Evolutionary conservation across 306 rosid genomes (phyloP).

Genomic region (Aeschynomene evenia): DNA sequence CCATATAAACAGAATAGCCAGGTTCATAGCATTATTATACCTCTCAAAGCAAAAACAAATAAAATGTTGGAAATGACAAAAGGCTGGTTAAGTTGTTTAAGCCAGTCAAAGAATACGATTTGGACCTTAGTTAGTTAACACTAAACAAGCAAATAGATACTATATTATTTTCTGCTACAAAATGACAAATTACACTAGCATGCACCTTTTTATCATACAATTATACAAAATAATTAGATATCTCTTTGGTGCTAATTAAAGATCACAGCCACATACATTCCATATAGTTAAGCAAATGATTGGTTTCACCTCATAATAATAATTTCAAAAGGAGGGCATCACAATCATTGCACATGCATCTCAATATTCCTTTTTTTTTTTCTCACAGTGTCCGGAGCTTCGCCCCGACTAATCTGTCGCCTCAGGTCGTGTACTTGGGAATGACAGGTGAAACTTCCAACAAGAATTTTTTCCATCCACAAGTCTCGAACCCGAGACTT

Average conservation of each 20-base stretch:
- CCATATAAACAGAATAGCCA: not conserved
- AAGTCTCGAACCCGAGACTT: no score
- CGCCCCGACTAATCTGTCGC: no score
- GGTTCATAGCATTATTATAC: not conserved
- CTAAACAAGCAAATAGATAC: slow-evolving; percentile 29
- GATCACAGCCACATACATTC: slow-evolving; percentile 51
- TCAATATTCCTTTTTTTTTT: slow-evolving; percentile 74
- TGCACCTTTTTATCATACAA: slow-evolving; percentile 16
- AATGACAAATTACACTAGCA: slow-evolving; percentile 43
- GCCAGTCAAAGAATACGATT: slow-evolving; percentile 29
- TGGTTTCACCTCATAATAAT: slow-evolving; percentile 42
- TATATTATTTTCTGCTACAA: slow-evolving; percentile 28
- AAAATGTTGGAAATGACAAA: not conserved
- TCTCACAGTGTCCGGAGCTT: no score
- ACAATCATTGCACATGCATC: slow-evolving; percentile 92
- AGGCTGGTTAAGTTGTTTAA: slow-evolving; percentile 16
- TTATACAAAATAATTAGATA: slow-evolving; percentile 16
- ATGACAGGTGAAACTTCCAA: no score
- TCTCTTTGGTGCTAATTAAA: slow-evolving; percentile 26
- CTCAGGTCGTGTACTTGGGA: no score
- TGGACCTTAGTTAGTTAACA: not conserved
- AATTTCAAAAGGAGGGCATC: slow-evolving; percentile 38
- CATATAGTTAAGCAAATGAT: slow-evolving; percentile 49
- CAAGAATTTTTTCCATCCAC: no score
- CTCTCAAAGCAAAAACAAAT: not conserved